Evolutionary conservation across 225 moss, liverwort and hornwort genomes (phyloP).

Genomic region (Thuidium tamariscinum): DNA sequence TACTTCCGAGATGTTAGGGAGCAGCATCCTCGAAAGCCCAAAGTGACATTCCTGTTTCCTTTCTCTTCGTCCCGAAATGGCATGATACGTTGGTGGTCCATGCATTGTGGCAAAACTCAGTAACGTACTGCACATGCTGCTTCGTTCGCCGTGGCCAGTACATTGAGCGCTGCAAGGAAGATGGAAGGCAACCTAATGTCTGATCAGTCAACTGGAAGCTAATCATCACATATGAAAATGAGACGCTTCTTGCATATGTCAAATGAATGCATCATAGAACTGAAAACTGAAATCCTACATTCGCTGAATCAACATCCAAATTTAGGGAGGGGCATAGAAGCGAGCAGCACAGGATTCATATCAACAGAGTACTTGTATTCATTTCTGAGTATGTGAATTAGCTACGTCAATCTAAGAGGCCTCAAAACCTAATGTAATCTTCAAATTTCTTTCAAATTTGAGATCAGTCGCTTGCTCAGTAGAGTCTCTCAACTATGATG

Average conservation of each 20-base stretch:
- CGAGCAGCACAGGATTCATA: not conserved
- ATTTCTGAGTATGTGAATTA: not conserved
- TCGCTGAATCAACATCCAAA: not conserved
- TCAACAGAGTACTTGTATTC: not conserved
- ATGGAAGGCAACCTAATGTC: not conserved
- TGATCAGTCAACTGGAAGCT: not conserved
- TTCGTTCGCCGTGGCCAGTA: not conserved
- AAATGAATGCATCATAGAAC: not conserved
- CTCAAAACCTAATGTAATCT: not conserved
- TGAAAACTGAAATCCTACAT: not conserved
- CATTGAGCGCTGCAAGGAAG: not conserved
- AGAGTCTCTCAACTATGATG: no score
- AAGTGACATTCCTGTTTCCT: not conserved
- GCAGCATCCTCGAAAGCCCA: not conserved
- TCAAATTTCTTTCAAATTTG: not conserved
- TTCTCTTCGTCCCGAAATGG: not conserved
- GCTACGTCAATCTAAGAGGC: not conserved
- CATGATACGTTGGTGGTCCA: not conserved
- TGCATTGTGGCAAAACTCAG: not conserved
- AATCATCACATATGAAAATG: no score
- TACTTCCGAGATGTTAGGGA: constrained; percentile 5
- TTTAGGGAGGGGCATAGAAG: not conserved
- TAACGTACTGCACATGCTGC: not conserved
- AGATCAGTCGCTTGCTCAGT: not conserved
- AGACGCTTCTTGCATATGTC: not conserved